Evolutionary conservation across 2,329 filamentous ascomycete species (phyloP).

Genomic region (Apiospora hydei): DNA sequence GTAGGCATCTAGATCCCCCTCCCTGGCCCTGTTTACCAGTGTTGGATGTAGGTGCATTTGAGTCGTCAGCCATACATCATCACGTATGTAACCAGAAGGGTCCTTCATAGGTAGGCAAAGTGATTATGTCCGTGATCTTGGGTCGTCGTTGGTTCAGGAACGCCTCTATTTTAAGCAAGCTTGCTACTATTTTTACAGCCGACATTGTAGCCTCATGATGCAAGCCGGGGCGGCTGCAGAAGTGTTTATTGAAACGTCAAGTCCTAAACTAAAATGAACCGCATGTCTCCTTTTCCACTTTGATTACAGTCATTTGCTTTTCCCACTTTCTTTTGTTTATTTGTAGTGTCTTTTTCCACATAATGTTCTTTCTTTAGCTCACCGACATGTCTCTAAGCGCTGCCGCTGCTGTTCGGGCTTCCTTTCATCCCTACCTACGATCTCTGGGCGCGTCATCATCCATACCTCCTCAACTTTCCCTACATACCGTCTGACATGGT

Average conservation of each 20-base stretch:
- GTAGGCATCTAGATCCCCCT: not conserved
- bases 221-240: slow-evolving; percentile 24
- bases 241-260: slow-evolving; percentile 28
- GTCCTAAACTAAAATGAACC: not conserved
- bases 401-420: not conserved
- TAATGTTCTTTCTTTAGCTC: slow-evolving; percentile 15
- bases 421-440: slow-evolving; percentile 10
- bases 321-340: not conserved
- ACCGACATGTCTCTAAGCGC: slow-evolving; percentile 13
- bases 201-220: slow-evolving; percentile 26
- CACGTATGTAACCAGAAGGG: slow-evolving; percentile 11
- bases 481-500: not conserved
- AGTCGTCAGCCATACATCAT: not conserved
- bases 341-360: slow-evolving; percentile 9
- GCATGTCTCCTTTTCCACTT: slow-evolving; percentile 3
- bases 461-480: not conserved
- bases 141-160: slow-evolving; percentile 22
- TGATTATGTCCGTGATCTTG: slow-evolving; percentile 36
- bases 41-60: slow-evolving; percentile 7
- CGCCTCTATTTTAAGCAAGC: slow-evolving; percentile 20
- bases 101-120: not conserved
- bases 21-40: not conserved
- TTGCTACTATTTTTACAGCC: slow-evolving; percentile 23
- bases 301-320: slow-evolving; percentile 11
- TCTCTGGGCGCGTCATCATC: slow-evolving; percentile 2